Conservation (phyloP, 768 basidiomycete species). For the Cystofilobasidium macerans region DNA sequence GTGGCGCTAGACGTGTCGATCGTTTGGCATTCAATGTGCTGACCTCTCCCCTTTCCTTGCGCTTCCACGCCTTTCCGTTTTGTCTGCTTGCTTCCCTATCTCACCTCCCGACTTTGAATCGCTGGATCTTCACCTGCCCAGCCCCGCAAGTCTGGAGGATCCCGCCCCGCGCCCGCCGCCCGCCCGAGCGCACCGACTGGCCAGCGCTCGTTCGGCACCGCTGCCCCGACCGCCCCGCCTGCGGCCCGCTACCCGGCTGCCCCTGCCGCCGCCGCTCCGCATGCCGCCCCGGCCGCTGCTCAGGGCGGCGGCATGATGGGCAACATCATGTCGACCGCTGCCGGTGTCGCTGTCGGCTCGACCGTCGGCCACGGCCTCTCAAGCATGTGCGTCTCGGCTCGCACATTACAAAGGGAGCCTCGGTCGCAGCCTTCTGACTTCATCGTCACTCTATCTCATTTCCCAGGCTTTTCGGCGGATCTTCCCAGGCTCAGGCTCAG, state of each 20-base stretch:
- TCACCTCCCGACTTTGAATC: not conserved
- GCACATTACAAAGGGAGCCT: no score
- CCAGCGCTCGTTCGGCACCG: slow-evolving; percentile 26
- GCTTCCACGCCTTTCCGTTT: not conserved
- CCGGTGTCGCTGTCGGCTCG: slow-evolving; percentile 77
- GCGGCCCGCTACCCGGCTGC: slow-evolving; percentile 15
- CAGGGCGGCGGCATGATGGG: not conserved
- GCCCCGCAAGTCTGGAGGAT: slow-evolving; percentile 49
- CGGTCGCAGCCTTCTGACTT: no score
- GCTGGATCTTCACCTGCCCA: not conserved
- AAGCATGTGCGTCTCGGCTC: slow-evolving; percentile 48
- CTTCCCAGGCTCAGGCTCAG: slow-evolving; percentile 39
- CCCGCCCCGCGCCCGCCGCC: slow-evolving; percentile 50
- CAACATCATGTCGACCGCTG: slow-evolving; percentile 47
- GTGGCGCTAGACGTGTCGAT: no score
- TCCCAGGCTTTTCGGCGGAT: slow-evolving; percentile 57
- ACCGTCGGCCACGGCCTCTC: slow-evolving; percentile 84
- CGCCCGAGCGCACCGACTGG: slow-evolving; percentile 42
- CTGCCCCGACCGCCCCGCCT: slow-evolving; percentile 25
- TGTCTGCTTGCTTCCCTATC: not conserved
- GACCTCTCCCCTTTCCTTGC: not conserved
- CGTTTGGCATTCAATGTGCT: not conserved
- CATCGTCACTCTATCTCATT: not conserved
- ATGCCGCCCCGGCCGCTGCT: slow-evolving; percentile 31
- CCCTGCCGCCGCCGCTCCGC: slow-evolving; percentile 28